Evolutionary conservation across 257 asterid species (phyloP).

Genomic region (Solanum corneliomulleri): DNA sequence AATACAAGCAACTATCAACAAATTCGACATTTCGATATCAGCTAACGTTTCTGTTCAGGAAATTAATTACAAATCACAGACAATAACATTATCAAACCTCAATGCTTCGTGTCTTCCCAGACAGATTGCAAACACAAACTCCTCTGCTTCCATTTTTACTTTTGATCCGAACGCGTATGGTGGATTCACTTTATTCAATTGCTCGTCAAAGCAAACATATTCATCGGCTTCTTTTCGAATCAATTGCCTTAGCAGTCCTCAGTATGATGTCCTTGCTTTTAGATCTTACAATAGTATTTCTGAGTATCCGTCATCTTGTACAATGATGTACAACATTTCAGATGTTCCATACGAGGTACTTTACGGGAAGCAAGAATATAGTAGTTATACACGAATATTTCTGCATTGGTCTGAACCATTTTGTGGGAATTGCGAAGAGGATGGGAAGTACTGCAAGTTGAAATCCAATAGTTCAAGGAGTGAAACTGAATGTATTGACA

Average conservation of each 20-base stretch:
- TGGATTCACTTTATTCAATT: background rate
- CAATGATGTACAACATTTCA: conserved; percentile 47
- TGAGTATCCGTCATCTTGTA: conserved; percentile 32
- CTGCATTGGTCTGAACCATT: conserved; percentile 48
- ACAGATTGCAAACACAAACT: background rate
- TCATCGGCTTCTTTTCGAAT: background rate
- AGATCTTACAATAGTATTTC: conserved; percentile 13
- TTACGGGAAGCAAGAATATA: conserved; percentile 2
- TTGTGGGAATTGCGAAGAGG: conserved; percentile 41
- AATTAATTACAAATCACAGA: conserved; percentile 19
- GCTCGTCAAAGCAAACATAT: background rate
- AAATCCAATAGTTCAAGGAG: conserved; percentile 17
- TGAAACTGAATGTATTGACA: conserved; percentile 34
- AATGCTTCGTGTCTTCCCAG: conserved; percentile 18
- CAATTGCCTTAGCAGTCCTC: conserved; percentile 31
- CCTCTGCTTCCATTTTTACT: background rate
- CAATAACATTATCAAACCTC: conserved; percentile 4
- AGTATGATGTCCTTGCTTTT: conserved; percentile 19
- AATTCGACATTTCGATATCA: background rate
- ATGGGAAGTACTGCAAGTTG: conserved; percentile 30
- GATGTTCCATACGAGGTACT: conserved; percentile 14
- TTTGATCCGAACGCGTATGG: background rate
- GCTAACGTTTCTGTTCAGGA: conserved; percentile 4
- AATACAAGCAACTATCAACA: conserved; percentile 7
- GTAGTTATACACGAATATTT: background rate